Evolutionary conservation across 345 rosid species (phyloP).

Genomic region (Litchi chinensis): DNA sequence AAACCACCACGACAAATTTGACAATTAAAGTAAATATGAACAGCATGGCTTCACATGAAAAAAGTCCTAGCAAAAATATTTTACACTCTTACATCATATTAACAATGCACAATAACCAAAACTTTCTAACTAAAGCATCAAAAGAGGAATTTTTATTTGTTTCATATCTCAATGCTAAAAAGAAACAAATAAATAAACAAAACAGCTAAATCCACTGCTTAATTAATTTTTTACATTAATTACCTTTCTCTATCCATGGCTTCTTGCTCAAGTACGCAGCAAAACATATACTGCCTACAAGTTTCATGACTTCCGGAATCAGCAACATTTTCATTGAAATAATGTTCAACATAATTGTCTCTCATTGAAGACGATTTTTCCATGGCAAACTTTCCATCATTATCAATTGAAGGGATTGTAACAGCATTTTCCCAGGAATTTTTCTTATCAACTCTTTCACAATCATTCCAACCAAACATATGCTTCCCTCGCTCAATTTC

Average conservation of each 20-base stretch:
- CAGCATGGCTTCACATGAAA: neutral
- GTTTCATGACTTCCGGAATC: slow-evolving; percentile 61
- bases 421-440: slow-evolving; percentile 15
- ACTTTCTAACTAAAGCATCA: neutral
- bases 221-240: neutral
- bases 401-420: slow-evolving; percentile 16
- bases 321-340: slow-evolving; percentile 56
- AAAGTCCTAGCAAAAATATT: neutral
- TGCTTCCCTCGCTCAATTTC: slow-evolving; percentile 27
- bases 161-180: neutral
- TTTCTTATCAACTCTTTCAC: slow-evolving; percentile 27
- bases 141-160: neutral
- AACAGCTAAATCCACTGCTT: neutral
- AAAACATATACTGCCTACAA: slow-evolving; percentile 54
- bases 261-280: slow-evolving; percentile 73
- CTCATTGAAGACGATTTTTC: slow-evolving; percentile 32
- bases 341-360: slow-evolving; percentile 63
- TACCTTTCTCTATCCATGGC: slow-evolving; percentile 61
- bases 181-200: neutral
- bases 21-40: neutral
- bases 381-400: slow-evolving; percentile 29
- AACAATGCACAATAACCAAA: neutral
- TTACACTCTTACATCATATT: neutral
- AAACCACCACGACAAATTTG: neutral
- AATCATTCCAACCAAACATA: slow-evolving; percentile 13